Evolutionary conservation across 1,284 basidiomycete species (phyloP).

Genomic region (Fereydounia khargensis): DNA sequence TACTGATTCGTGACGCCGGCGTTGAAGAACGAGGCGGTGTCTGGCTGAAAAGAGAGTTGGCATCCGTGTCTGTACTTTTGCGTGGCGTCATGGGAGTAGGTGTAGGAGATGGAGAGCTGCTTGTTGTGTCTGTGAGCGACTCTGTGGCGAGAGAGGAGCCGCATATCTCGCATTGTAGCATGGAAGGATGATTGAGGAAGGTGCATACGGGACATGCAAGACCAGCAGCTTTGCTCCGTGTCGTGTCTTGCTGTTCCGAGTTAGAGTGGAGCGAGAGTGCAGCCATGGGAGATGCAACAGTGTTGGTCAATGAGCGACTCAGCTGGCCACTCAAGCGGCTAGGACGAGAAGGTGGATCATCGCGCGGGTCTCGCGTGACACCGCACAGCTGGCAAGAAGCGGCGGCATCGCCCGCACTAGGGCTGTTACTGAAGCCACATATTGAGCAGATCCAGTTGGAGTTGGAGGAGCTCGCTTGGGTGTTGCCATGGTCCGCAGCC

Average conservation of each 20-base stretch:
- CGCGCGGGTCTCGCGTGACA: constrained; percentile 25
- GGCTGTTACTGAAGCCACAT: constrained; percentile 42
- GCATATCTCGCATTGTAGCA: constrained; percentile 83
- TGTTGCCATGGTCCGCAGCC: constrained; percentile 15
- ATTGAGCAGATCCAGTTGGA: constrained; percentile 46
- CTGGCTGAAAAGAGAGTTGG: constrained; percentile 11
- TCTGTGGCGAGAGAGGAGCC: constrained; percentile 64
- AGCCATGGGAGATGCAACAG: too few species aligned
- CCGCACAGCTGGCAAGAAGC: constrained; percentile 40
- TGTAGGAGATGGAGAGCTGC: too few species aligned
- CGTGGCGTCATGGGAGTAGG: too few species aligned
- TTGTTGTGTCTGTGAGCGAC: too few species aligned
- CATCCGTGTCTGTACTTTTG: constrained; percentile 23
- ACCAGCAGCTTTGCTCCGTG: constrained; percentile 3
- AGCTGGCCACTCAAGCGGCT: too few species aligned
- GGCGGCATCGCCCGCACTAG: too few species aligned
- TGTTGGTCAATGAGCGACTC: background rate
- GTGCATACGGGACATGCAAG: constrained; percentile 77
- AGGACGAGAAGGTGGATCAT: constrained; percentile 7
- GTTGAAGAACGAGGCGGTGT: constrained; percentile 56
- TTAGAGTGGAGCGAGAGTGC: too few species aligned
- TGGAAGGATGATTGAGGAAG: constrained; percentile 80
- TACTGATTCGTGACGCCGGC: constrained; percentile 65
- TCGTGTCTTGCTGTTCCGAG: too few species aligned
- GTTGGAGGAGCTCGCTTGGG: constrained; percentile 1